These are phyloP conservation scores for Ophiostoma sp. DNA, from an alignment of 2,329 filamentous ascomycete species.

Conservation along the genomic window DNA sequence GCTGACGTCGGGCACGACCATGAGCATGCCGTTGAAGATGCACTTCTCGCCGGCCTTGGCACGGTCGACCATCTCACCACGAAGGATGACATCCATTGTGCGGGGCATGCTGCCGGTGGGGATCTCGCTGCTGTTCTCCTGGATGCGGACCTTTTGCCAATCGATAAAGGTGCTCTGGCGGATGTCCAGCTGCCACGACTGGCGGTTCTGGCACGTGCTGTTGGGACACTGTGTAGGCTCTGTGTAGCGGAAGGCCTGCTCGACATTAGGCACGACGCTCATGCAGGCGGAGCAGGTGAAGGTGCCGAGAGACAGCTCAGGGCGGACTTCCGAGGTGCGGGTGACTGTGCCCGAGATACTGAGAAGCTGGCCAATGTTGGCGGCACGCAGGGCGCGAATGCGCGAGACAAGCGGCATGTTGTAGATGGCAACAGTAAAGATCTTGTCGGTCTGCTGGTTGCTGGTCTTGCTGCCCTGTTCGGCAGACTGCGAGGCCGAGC, in stretches of 20 bases:
- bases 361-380: constrained; percentile 85
- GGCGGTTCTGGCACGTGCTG: constrained; percentile 74
- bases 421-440: constrained; percentile 90
- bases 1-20: constrained; percentile 94
- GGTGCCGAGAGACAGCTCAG: constrained; percentile 85
- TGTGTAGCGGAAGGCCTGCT: constrained; percentile 96
- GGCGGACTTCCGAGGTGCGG: constrained; percentile 91
- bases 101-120: constrained; percentile 97
- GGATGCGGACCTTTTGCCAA: constrained; percentile 97
- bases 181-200: constrained; percentile 96
- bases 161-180: constrained; percentile 96
- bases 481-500: constrained; percentile 58
- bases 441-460: constrained; percentile 93
- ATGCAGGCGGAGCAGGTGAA: constrained; percentile 89
- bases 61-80: constrained; percentile 94
- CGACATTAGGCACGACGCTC: constrained; percentile 78
- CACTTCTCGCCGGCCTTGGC: constrained; percentile 98
- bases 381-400: constrained; percentile 76
- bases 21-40: constrained; percentile 92
- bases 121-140: constrained; percentile 97
- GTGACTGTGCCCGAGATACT: constrained; percentile 97
- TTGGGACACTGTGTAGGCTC: constrained; percentile 96
- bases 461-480: constrained; percentile 70
- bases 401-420: constrained; percentile 84
- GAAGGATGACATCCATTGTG: constrained; percentile 93